Evolutionary conservation across 306 rosid genomes (phyloP).

Genomic region (Alnus glutinosa): DNA sequence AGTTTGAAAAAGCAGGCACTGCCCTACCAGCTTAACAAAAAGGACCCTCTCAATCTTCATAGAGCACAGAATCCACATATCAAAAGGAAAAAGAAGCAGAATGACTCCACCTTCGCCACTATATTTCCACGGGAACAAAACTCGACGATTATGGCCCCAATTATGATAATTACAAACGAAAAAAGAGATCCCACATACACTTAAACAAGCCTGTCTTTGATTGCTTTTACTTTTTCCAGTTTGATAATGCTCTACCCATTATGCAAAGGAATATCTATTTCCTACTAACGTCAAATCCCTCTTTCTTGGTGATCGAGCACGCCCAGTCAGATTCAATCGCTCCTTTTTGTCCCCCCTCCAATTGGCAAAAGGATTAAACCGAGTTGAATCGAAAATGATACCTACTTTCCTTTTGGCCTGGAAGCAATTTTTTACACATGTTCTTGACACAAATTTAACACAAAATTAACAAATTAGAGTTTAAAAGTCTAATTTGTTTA

Average conservation of each 20-base stretch:
- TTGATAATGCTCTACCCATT: conserved; percentile 17
- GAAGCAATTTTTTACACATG: too few species aligned
- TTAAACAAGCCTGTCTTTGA: conserved; percentile 4
- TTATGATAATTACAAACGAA: conserved; percentile 18
- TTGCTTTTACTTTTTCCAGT: conserved; percentile 5
- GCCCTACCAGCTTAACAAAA: conserved; percentile 23
- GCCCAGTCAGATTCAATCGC: not conserved
- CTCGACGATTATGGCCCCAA: conserved; percentile 44
- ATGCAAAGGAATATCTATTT: not conserved
- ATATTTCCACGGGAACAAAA: conserved; percentile 32
- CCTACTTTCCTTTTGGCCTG: not conserved
- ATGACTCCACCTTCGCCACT: conserved; percentile 4
- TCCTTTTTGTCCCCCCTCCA: not conserved
- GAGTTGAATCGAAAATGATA: not conserved
- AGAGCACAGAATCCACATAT: conserved; percentile 11
- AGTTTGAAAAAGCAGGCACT: conserved; percentile 16
- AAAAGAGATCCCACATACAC: not conserved
- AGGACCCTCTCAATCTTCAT: conserved; percentile 14
- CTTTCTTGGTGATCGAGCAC: not conserved
- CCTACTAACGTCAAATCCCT: conserved; percentile 1
- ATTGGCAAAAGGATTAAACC: not conserved
- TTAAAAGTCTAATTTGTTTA: too few species aligned
- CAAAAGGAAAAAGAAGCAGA: not conserved
- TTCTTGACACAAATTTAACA: too few species aligned
- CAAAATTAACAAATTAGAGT: too few species aligned